Conservation (phyloP, 2,329 filamentous ascomycete species). For the Epichloe hybrida region DNA sequence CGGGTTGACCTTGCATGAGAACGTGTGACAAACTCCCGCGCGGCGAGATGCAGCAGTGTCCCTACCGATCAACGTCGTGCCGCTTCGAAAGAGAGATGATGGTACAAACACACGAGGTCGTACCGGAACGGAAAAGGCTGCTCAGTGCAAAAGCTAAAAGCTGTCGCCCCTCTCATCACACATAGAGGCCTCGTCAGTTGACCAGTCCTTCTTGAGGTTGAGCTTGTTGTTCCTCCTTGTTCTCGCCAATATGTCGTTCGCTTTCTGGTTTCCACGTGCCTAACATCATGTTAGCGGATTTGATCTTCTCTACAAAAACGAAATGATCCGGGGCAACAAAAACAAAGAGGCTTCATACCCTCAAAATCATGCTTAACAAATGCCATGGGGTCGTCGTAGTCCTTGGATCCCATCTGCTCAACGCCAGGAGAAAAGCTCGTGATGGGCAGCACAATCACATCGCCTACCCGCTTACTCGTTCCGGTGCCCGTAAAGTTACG, state of each 20-base stretch:
- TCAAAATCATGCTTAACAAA: slow-evolving; percentile 97
- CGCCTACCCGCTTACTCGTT: slow-evolving; percentile 72
- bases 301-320: slow-evolving; percentile 4
- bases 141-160: too few relatives aligned
- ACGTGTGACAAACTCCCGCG: not conserved
- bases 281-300: slow-evolving; percentile 19
- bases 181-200: not conserved
- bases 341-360: slow-evolving; percentile 41
- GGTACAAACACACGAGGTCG: too few relatives aligned
- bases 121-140: not conserved
- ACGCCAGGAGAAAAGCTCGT: slow-evolving; percentile 96
- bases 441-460: slow-evolving; percentile 87
- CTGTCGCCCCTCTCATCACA: not conserved
- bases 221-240: slow-evolving; percentile 8
- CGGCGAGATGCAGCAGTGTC: too few relatives aligned
- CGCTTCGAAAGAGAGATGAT: too few relatives aligned
- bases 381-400: slow-evolving; percentile 84
- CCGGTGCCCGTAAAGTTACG: slow-evolving; percentile 82
- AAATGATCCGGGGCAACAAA: not conserved
- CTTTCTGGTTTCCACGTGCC: slow-evolving; percentile 65
- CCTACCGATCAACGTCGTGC: too few relatives aligned
- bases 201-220: not conserved
- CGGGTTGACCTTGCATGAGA: not conserved
- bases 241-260: slow-evolving; percentile 54
- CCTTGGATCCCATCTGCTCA: slow-evolving; percentile 80